Conservation (phyloP, 2,329 filamentous ascomycete genomes). For the Colletotrichum limetticola region DNA sequence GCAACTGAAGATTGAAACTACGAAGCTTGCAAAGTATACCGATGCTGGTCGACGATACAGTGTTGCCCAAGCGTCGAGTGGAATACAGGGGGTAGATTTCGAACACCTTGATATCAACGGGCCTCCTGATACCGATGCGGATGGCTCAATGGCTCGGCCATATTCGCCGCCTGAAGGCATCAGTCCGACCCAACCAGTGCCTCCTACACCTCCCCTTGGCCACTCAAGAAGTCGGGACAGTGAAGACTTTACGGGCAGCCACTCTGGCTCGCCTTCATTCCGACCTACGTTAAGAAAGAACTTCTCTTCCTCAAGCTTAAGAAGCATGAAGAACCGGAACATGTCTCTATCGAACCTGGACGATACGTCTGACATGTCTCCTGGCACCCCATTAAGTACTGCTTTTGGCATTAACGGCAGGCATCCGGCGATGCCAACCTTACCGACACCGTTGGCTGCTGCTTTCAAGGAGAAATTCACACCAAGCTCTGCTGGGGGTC, state of each 20-base stretch:
- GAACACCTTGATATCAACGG: not conserved
- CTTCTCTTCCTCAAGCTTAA: conserved; percentile 76
- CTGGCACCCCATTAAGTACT: conserved; percentile 78
- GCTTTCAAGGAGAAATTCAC: conserved; percentile 69
- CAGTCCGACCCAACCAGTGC: conserved; percentile 34
- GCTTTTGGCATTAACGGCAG: conserved; percentile 65
- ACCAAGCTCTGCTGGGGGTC: conserved; percentile 71
- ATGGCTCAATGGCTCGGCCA: conserved; percentile 9
- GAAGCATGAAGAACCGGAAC: conserved; percentile 79
- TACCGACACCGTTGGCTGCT: conserved; percentile 75
- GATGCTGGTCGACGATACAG: conserved; percentile 23
- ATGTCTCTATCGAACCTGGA: conserved; percentile 73
- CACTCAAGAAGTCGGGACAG: conserved; percentile 45
- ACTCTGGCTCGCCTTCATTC: conserved; percentile 64
- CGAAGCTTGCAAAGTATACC: conserved; percentile 36
- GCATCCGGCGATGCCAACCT: conserved; percentile 66
- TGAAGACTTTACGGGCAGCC: conserved; percentile 51
- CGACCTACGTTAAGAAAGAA: conserved; percentile 70
- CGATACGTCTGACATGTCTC: conserved; percentile 74
- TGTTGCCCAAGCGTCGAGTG: conserved; percentile 6
- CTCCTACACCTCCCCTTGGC: conserved; percentile 40
- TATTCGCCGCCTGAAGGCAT: conserved; percentile 33
- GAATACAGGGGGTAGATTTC: conserved; percentile 5
- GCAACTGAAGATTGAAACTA: conserved; percentile 90
- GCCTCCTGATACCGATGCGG: not conserved